phyloP scores from a whole-genome alignment of 2,329 filamentous ascomycete species.

The Nothophoma quercina region DNA sequence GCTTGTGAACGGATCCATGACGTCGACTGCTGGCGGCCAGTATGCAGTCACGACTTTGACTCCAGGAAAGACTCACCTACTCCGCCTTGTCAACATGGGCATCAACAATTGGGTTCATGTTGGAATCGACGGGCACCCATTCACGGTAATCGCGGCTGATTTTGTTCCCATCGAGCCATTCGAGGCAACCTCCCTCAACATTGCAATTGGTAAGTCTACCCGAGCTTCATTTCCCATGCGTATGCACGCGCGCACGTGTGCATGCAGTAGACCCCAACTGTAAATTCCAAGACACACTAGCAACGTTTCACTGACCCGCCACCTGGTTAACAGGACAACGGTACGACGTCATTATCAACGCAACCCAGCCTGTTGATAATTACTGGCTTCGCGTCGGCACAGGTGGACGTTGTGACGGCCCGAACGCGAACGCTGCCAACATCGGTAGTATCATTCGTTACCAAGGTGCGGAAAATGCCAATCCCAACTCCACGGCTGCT shows the following conservation, averaged over 20 bases:
- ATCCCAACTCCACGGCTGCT: conserved; percentile 40
- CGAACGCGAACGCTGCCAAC: conserved; percentile 42
- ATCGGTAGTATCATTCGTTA: conserved; percentile 55
- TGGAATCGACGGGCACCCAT: conserved; percentile 46
- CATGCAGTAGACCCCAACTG: conserved; percentile 13
- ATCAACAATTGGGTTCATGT: conserved; percentile 37
- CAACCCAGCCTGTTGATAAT: conserved; percentile 39
- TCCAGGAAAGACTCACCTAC: conserved; percentile 53
- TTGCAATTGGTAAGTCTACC: conserved; percentile 46
- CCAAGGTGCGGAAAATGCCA: conserved; percentile 39
- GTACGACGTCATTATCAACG: conserved; percentile 51
- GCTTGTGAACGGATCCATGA: conserved; percentile 65
- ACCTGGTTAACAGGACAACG: conserved; percentile 42
- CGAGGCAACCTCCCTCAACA: conserved; percentile 42
- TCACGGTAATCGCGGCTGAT: conserved; percentile 55
- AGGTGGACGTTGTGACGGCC: conserved; percentile 47
- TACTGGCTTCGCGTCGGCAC: conserved; percentile 49
- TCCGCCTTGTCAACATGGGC: conserved; percentile 53
- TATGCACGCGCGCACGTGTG: conserved; percentile 4
- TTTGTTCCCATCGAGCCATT: conserved; percentile 55
- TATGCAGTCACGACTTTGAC: conserved; percentile 45
- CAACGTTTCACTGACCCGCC: conserved; percentile 31
- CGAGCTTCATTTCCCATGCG: conserved; percentile 5
- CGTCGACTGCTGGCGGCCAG: conserved; percentile 37
- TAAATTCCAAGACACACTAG: conserved; percentile 20